Evolutionary conservation across 1,139 yeast genomes (phyloP).

Genomic region (Yamadazyma taylorii): DNA sequence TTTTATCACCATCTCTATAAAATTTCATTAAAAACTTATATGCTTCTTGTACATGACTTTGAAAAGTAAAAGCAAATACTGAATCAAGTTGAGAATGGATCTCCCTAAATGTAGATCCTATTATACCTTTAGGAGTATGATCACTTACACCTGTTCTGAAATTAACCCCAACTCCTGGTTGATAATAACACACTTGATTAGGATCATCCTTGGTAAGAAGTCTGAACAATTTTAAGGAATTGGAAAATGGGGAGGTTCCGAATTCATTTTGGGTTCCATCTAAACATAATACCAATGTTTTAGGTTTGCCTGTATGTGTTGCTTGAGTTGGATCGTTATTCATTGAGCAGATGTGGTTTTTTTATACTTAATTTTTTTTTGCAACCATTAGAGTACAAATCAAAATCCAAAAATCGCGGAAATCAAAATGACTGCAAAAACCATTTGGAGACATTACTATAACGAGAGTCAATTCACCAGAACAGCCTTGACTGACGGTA

Average conservation of each 20-base stretch:
- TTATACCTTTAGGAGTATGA: conserved; percentile 19
- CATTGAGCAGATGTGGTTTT: too few species aligned
- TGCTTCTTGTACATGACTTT: conserved; percentile 55
- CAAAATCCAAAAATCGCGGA: neutral
- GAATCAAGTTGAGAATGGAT: conserved; percentile 39
- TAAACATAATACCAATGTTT: conserved; percentile 47
- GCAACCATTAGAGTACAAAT: neutral
- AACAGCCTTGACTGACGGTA: too few species aligned
- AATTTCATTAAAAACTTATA: conserved; percentile 50
- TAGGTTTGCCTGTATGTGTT: too few species aligned
- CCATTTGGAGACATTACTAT: too few species aligned
- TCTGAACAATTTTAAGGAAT: conserved; percentile 53
- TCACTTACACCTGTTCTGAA: conserved; percentile 36
- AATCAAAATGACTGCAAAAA: neutral
- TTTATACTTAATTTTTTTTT: neutral
- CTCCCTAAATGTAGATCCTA: conserved; percentile 15
- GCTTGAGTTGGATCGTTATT: too few species aligned
- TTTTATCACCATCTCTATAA: conserved; percentile 49
- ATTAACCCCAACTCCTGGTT: conserved; percentile 63
- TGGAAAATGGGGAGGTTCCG: conserved; percentile 56
- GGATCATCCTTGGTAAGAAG: conserved; percentile 47
- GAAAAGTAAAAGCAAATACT: conserved; percentile 53
- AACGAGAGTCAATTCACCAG: too few species aligned
- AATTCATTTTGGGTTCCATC: conserved; percentile 65
- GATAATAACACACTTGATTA: conserved; percentile 57